A percentile compares a stretch with the other conserved stretches of the same genome.
Conservation (phyloP, 2,329 filamentous ascomycete species). For the Alternaria sp. region DNA sequence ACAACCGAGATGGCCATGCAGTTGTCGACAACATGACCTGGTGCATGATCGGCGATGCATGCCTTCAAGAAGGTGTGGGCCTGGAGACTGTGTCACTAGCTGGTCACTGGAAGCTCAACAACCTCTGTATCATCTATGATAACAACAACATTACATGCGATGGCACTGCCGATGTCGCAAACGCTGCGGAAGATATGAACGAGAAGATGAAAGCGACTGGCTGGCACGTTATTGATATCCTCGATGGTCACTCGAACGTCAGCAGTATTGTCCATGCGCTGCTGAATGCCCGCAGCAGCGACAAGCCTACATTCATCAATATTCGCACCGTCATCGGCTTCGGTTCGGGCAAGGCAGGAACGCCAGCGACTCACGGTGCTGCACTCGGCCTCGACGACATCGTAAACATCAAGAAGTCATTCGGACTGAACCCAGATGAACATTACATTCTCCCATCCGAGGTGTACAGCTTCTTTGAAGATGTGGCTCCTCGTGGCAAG, state of each 20-base stretch:
- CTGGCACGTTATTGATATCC: constrained; percentile 64
- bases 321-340: constrained; percentile 64
- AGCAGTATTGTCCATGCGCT: constrained; percentile 59
- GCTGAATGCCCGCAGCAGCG: constrained; percentile 53
- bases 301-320: constrained; percentile 66
- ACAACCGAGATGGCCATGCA: constrained; percentile 60
- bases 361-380: constrained; percentile 65
- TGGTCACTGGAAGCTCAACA: constrained; percentile 61
- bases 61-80: constrained; percentile 65
- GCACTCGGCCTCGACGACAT: constrained; percentile 65
- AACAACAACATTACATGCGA: constrained; percentile 69
- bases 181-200: constrained; percentile 64
- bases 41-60: constrained; percentile 66
- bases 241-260: constrained; percentile 63
- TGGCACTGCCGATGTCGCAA: constrained; percentile 60
- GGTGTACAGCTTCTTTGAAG: constrained; percentile 58
- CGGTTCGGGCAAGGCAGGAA: constrained; percentile 60
- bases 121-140: constrained; percentile 66
- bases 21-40: constrained; percentile 62
- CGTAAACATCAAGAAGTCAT: constrained; percentile 60
- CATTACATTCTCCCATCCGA: constrained; percentile 56
- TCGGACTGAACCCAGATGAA: constrained; percentile 60
- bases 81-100: constrained; percentile 57
- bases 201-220: constrained; percentile 65
- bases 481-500: constrained; percentile 60